phyloP scores from a whole-genome alignment of 345 rosid genomes.

The Citrus maxima region DNA sequence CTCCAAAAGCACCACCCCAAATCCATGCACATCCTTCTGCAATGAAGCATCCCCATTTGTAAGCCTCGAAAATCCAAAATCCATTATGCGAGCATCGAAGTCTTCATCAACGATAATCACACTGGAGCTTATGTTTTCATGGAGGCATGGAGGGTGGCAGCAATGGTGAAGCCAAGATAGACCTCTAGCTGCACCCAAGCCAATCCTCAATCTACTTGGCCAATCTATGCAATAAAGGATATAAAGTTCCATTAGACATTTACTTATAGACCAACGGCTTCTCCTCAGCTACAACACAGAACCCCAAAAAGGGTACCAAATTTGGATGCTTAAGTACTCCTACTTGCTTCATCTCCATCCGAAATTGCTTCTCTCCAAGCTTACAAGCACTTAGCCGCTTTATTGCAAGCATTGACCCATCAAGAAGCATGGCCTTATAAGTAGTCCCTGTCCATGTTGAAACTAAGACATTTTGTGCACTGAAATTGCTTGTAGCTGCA shows the following conservation, averaged over 20 bases:
- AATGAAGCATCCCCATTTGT: constrained; percentile 51
- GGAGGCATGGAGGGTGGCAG: constrained; percentile 60
- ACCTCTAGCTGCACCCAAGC: constrained; percentile 75
- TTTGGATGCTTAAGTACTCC: constrained; percentile 85
- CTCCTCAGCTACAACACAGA: constrained; percentile 73
- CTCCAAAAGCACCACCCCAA: constrained; percentile 87
- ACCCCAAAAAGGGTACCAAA: constrained; percentile 81
- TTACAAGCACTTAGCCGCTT: constrained; percentile 62
- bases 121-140: constrained; percentile 65
- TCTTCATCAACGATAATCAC: constrained; percentile 81
- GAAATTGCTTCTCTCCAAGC: constrained; percentile 72
- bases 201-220: constrained; percentile 67
- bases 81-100: constrained; percentile 71
- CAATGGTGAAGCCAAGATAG: constrained; percentile 97
- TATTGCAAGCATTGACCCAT: constrained; percentile 83
- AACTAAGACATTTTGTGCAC: constrained; percentile 40
- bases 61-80: constrained; percentile 71
- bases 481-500: constrained; percentile 78
- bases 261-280: constrained; percentile 78
- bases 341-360: constrained; percentile 60
- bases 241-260: constrained; percentile 73
- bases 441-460: constrained; percentile 68
- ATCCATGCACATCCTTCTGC: constrained; percentile 64
- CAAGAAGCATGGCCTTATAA: constrained; percentile 79
- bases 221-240: constrained; percentile 70